Evolutionary conservation across 1,139 yeast genomes (phyloP), one percentile per base, ranked within the genome.

Genomic region (Kluyveromyces marxianus): DNA sequence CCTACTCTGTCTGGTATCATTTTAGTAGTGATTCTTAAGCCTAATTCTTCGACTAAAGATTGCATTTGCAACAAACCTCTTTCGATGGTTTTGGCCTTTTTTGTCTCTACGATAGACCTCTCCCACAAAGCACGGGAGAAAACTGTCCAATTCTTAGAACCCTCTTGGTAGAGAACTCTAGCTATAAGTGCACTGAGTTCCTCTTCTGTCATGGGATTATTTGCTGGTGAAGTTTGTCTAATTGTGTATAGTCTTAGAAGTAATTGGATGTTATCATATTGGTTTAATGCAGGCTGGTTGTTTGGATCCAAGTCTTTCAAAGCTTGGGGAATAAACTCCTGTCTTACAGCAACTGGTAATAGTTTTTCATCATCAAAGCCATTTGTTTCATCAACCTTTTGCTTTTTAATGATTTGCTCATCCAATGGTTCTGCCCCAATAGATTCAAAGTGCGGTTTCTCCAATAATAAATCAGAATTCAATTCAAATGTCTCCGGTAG

Each of bases 41-140:
- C 96, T 38, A 89, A 71, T 62, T 90, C 97, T 60, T 90, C 97
- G 29, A 90, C 92, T 43, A 94, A 71, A 3, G 95, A 82, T 44
- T 92, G 94, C 83, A 94, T 82, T 66, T 94, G 98, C 45, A 92
- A 71, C 10, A 90, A 81, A 45, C 97, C 97, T 64, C 98, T 77
- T 66, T 94, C 98, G 25, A 90, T 82, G 1, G 97, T 90, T 60
- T 86, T 81, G 3, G 95, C 81, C 52, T 81, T 83, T 39, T 74
- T 74, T 0, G 96, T 78, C 63, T 94, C 98, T 38, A 90, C 70
- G 21, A 86, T 57, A 8, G 96, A 87, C 61, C 98, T 76, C 57
- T 84, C 87, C 96, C 97, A 90, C 45, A 94, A 70, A 0, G 96
- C 88, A 53, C 94, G 73, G 3, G 94, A 79, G 58, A 82, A 88